Conservation (phyloP, 2,329 filamentous ascomycete species). For the Talaromyces sp. region DNA sequence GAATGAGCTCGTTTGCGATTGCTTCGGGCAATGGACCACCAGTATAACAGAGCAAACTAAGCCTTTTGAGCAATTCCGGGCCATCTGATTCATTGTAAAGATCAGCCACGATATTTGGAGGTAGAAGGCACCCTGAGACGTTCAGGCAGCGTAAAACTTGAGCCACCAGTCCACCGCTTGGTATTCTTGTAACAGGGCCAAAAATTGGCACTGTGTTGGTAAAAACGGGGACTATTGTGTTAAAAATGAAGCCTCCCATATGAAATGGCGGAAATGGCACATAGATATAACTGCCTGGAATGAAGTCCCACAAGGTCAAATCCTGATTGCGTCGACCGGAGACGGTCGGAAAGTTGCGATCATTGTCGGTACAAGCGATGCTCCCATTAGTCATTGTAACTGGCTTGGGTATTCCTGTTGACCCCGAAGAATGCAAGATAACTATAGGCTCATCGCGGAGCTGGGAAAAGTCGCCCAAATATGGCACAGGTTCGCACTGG, state of each 20-base stretch:
- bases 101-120: background rate
- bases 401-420: slow-evolving; percentile 13
- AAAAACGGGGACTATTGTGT: background rate
- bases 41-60: background rate
- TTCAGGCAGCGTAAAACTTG: background rate
- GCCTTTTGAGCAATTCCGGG: background rate
- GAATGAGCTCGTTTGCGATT: slow-evolving; percentile 9
- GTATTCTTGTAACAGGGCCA: slow-evolving; percentile 7
- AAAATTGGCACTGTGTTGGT: background rate
- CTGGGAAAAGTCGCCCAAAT: background rate
- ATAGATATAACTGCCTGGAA: slow-evolving; percentile 3
- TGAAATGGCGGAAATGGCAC: slow-evolving; percentile 9
- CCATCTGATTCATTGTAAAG: slow-evolving; percentile 2
- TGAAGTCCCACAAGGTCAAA: slow-evolving; percentile 12
- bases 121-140: slow-evolving; percentile 8
- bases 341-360: background rate
- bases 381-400: background rate
- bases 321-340: slow-evolving; percentile 7
- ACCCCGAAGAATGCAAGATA: slow-evolving; percentile 12
- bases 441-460: background rate
- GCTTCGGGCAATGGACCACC: slow-evolving; percentile 10
- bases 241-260: slow-evolving; percentile 5
- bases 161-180: slow-evolving; percentile 4
- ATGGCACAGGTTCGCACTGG: background rate
- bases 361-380: slow-evolving; percentile 6